These are phyloP conservation scores for Rosa rugosa DNA, from an alignment of 306 rosid genomes.

Conservation along the genomic window DNA sequence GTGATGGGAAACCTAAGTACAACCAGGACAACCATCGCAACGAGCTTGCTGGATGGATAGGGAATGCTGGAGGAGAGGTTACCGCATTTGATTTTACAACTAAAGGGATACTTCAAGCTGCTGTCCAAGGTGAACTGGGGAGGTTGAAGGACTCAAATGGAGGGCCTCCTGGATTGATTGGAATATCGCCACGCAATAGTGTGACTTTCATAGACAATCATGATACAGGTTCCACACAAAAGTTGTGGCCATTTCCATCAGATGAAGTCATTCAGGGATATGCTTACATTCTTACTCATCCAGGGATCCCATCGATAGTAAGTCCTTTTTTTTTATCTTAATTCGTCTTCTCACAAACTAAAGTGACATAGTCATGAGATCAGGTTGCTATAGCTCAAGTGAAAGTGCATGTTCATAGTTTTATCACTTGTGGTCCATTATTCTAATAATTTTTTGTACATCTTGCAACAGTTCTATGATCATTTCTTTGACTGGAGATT, in stretches of 20 bases:
- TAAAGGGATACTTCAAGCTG: conserved; percentile 34
- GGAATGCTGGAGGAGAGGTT: conserved; percentile 35
- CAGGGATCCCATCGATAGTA: conserved; percentile 61
- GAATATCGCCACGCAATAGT: conserved; percentile 60
- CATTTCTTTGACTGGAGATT: conserved; percentile 67
- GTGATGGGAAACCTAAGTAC: conserved; percentile 24
- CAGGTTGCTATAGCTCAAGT: neutral
- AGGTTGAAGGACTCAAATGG: conserved; percentile 34
- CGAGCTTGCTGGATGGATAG: conserved; percentile 35
- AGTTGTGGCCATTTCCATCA: conserved; percentile 61
- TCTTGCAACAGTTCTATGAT: conserved; percentile 53
- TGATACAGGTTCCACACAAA: conserved; percentile 62
- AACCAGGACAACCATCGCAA: conserved; percentile 38
- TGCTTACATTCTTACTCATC: conserved; percentile 77
- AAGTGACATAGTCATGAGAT: neutral
- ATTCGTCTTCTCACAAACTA: neutral
- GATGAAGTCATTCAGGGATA: conserved; percentile 70
- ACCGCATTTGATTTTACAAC: conserved; percentile 48
- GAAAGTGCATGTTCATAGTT: neutral
- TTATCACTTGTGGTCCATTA: neutral
- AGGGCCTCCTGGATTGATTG: conserved; percentile 64
- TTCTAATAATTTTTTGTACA: neutral
- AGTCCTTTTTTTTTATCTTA: neutral
- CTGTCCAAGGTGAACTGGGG: conserved; percentile 32
- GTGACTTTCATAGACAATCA: conserved; percentile 76